These are phyloP conservation scores for Talaromyces sp. DNA, from an alignment of 2,329 filamentous ascomycete species.

Conservation along the genomic window DNA sequence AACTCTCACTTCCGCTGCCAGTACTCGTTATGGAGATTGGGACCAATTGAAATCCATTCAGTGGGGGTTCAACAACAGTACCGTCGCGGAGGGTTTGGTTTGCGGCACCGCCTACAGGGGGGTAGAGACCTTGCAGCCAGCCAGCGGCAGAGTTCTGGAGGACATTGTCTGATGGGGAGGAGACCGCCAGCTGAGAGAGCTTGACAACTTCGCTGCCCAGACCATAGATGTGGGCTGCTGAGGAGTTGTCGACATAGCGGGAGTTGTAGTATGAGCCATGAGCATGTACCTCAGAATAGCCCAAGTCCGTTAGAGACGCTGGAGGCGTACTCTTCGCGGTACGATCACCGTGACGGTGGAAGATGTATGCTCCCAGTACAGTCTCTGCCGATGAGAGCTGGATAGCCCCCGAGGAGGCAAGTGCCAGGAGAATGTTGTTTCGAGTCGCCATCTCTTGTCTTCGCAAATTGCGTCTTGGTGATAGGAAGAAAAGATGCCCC, in stretches of 20 bases:
- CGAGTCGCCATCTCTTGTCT: background rate
- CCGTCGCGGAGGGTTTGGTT: constrained; percentile 67
- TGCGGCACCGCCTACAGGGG: constrained; percentile 57
- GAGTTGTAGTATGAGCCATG: constrained; percentile 71
- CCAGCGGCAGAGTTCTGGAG: constrained; percentile 73
- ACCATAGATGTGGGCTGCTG: constrained; percentile 57
- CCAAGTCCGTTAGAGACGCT: constrained; percentile 70
- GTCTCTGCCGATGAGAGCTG: constrained; percentile 50
- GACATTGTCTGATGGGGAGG: constrained; percentile 68
- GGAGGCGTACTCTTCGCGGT: constrained; percentile 71
- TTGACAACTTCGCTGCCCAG: constrained; percentile 64
- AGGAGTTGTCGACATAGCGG: constrained; percentile 64
- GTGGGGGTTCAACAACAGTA: constrained; percentile 58
- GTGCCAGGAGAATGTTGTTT: constrained; percentile 2
- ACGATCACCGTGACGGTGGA: constrained; percentile 84
- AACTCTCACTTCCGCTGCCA: constrained; percentile 56
- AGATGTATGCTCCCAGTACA: constrained; percentile 77
- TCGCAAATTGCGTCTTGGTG: background rate
- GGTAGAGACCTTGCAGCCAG: constrained; percentile 84
- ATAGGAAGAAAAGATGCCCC: background rate
- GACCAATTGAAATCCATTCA: constrained; percentile 80
- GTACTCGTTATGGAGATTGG: constrained; percentile 60
- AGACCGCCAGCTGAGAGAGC: constrained; percentile 65
- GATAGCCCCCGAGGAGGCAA: background rate
- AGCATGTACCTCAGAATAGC: constrained; percentile 68